Evolutionary conservation across 257 asterid species (phyloP), one percentile per base, ranked within the genome.

Genomic region (Mentha longifolia): DNA sequence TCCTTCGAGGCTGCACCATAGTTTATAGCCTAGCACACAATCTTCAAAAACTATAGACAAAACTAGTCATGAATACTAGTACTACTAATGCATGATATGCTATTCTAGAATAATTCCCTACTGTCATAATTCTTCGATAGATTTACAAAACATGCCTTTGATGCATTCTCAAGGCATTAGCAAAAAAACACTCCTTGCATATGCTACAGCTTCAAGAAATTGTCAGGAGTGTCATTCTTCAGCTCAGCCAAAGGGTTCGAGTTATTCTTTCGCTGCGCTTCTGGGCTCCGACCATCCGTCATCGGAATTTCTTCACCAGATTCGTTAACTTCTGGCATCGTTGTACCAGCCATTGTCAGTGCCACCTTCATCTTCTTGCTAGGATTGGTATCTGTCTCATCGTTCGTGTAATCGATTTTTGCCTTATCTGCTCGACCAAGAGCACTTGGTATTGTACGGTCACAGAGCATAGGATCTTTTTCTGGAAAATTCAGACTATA

Each of bases 161-260:
- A 37, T 79, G 86, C 73, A 79, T 74, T 61, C 96, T 89, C 81
- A 93, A 67, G 65, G 98, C 98, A 87, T 86, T 87, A 33, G 89
- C 97, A 82, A 93, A 87, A 85, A 93, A 76, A 73, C 39, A 35
- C 97, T 86, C 84, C 84, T 91, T n/a, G 98, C 76, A 77, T 64
- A 49, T 86, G 97, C 76, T 93, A 91, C 67, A 86, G 84, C 39
- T 74, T 85, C 67, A 82, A 77, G 62, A 74, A 56, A 30, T 77
- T 82, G 56, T 84, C 82, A 20, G 60, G 68, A 61, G 71, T 39
- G 49, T 63, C 70, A 37, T 7, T 77, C 62, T 60, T 68, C 78
- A 59, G 61, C 71, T 56, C 80, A 25, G 71, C 72, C 12, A 74
- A 57, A n/a, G 87, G 70, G 73, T 74, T 60, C 19, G 19, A 45